Evolutionary conservation across 805 yeast species (phyloP), one percentile per base, ranked within the genome.

Genomic region (Sungouiella thailandica): DNA sequence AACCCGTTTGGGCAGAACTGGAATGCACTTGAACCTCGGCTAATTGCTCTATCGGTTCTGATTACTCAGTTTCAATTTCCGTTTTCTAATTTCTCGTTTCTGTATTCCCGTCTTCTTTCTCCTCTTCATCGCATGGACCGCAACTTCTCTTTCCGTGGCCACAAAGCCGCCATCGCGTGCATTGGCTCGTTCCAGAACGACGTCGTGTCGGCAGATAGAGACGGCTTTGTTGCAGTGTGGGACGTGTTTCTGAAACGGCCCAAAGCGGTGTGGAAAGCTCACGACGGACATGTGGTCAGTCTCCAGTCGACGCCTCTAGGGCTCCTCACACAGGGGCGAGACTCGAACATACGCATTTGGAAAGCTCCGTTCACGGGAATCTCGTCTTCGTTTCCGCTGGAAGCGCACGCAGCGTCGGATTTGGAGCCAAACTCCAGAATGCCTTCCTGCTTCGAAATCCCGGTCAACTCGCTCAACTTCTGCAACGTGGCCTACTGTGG

Each of bases 381-480:
- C 17, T 16, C 17, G 6, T 5, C 17, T 7, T 16, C 12, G 8
- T 20, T n/a, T 12, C n/a, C 29, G 29, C 25, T 23, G 7, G n/a
- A 5, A 32, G 24, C 43, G 44, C 23, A 36, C 40, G 11, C 20
- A 28, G 8, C 31, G 27, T 16, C 42, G 25, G 31, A 35, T 17
- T 8, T 7, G 12, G 22, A 15, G 6, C 7, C 7, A 10, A 17
- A 17, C 9, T 10, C 6, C 14, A 19, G 9, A 19, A 7, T 31
- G 6, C 57, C 58, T 5, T 47, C 57, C 44, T 42, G 57, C 20
- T 53, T 62, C 1, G 68, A 72, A 12, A 64, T 82, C 43, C 88
- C 88, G 5, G 82, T 83, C 27, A 86, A 86, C 53, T 66, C 85
- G 4, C 59, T 86, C 42, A 85, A 83, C 46, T 86, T 80, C 53